Evolutionary conservation across 441 rosid genomes (phyloP).

Genomic region (Pelargonium australe): DNA sequence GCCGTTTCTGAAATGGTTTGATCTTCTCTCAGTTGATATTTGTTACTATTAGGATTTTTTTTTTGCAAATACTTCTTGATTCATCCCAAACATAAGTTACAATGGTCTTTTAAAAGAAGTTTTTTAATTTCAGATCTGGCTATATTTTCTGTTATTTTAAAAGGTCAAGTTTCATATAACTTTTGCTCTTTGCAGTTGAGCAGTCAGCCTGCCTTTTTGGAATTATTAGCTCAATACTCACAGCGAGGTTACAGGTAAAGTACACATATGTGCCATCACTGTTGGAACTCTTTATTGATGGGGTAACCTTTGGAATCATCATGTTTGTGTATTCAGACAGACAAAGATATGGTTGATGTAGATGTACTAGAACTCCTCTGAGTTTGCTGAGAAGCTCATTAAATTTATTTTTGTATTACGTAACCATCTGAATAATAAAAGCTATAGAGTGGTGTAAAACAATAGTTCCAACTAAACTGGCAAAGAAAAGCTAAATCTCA

Average conservation of each 20-base stretch:
- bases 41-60: neutral
- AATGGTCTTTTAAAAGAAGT: neutral
- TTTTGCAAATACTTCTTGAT: neutral
- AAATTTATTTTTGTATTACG: neutral
- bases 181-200: constrained; percentile 51
- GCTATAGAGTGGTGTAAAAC: neutral
- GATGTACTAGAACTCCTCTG: neutral
- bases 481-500: neutral
- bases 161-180: constrained; percentile 16
- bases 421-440: neutral
- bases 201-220: constrained; percentile 68
- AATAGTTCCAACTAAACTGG: neutral
- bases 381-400: neutral
- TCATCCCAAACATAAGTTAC: neutral
- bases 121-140: neutral
- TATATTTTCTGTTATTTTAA: constrained; percentile 11
- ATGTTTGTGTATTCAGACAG: neutral
- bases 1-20: constrained; percentile 47
- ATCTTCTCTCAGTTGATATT: constrained; percentile 17
- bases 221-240: constrained; percentile 60
- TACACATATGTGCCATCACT: constrained; percentile 15
- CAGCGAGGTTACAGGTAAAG: constrained; percentile 69
- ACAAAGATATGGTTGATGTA: neutral
- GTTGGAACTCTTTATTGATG: constrained; percentile 9
- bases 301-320: neutral